Evolutionary conservation across 2,329 filamentous ascomycete species (phyloP).

Genomic region (Cordyceps tenuipes): DNA sequence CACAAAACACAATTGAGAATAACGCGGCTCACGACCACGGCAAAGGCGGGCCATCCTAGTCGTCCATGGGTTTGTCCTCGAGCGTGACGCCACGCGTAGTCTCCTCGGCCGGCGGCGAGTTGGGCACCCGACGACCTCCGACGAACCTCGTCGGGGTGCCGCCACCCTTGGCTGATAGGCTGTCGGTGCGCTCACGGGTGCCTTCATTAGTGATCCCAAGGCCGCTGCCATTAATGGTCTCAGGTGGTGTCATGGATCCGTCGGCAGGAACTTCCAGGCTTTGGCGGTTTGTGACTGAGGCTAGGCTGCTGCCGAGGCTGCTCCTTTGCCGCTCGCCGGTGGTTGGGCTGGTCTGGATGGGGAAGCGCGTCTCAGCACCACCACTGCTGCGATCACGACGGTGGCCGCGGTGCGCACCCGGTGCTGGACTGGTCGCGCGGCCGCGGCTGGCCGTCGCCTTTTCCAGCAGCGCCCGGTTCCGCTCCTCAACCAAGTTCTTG

Average conservation of each 20-base stretch:
- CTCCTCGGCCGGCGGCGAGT: conserved; percentile 23
- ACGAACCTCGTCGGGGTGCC: conserved; percentile 32
- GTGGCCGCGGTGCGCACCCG: conserved; percentile 46
- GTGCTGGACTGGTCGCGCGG: conserved; percentile 66
- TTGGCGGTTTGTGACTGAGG: conserved; percentile 45
- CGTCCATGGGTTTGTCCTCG: conserved; percentile 45
- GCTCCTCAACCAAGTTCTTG: conserved; percentile 87
- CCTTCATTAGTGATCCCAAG: conserved; percentile 13
- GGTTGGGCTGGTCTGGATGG: conserved; percentile 62
- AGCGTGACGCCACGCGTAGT: conserved; percentile 39
- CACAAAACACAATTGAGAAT: neutral
- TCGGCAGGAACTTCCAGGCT: conserved; percentile 76
- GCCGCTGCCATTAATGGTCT: conserved; percentile 36
- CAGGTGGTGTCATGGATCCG: conserved; percentile 34
- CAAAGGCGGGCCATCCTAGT: conserved; percentile 24
- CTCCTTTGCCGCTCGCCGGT: conserved; percentile 42
- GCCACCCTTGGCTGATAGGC: conserved; percentile 15
- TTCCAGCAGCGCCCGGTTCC: conserved; percentile 71
- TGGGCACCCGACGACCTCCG: conserved; percentile 37
- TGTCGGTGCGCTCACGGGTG: conserved; percentile 17
- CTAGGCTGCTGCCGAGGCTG: conserved; percentile 44
- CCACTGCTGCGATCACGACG: conserved; percentile 73
- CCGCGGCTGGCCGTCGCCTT: conserved; percentile 56
- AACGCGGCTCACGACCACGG: neutral
- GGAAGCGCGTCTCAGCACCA: conserved; percentile 72